These are phyloP conservation scores for Lentinula novae-zelandiae DNA, from an alignment of 1,284 basidiomycete species.

Conservation along the genomic window DNA sequence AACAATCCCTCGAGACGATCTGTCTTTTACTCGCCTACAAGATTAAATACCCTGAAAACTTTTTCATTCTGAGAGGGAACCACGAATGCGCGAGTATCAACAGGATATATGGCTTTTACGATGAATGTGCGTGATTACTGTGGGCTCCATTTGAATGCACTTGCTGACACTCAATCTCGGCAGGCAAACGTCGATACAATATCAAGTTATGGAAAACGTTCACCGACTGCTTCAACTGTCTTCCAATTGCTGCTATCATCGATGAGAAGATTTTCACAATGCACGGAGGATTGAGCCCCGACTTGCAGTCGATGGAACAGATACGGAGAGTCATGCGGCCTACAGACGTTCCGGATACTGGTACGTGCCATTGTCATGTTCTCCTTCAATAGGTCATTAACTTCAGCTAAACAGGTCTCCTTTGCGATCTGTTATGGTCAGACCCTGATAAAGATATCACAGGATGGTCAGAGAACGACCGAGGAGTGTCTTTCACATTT, in stretches of 20 bases:
- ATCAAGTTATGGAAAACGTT: constrained; percentile 99
- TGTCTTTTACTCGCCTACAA: constrained; percentile 90
- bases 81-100: constrained; percentile 96
- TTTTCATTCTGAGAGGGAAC: constrained; percentile 93
- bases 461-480: constrained; percentile 99
- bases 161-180: constrained; percentile 8
- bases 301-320: constrained; percentile 99
- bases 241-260: constrained; percentile 94
- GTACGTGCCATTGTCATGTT: constrained; percentile 40
- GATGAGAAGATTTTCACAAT: constrained; percentile 97
- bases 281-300: constrained; percentile 92
- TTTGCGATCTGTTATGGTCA: constrained; percentile 98
- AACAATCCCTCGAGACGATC: constrained; percentile 93
- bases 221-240: constrained; percentile 95
- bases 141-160: neutral
- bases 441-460: constrained; percentile 99
- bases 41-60: constrained; percentile 99
- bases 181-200: constrained; percentile 96
- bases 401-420: constrained; percentile 55
- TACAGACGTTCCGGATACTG: constrained; percentile 98
- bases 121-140: constrained; percentile 72
- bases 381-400: neutral
- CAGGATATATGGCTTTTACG: constrained; percentile 95
- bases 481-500: constrained; percentile 98
- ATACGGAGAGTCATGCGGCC: constrained; percentile 99